Conservation (phyloP, 2,329 filamentous ascomycete genomes). For the Colletotrichum zoysiae region DNA sequence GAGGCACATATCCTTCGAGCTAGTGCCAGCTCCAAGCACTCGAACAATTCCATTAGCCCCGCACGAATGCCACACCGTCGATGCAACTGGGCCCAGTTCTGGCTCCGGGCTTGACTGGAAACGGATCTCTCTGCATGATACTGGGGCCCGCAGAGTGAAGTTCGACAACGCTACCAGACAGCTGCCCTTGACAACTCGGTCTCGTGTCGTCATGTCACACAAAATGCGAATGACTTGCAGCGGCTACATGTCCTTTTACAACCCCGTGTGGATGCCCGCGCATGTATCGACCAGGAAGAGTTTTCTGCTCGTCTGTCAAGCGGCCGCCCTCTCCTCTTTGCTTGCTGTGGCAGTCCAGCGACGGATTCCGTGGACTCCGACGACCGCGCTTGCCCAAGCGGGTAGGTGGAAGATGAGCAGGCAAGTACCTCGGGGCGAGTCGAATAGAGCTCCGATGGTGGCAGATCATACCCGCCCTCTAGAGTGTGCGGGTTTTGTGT, state of each 20-base stretch:
- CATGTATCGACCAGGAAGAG: slow-evolving; percentile 27
- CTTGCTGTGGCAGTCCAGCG: not conserved
- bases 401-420: slow-evolving; percentile 13
- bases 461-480: slow-evolving; percentile 29
- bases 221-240: slow-evolving; percentile 41
- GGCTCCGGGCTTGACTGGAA: slow-evolving; percentile 33
- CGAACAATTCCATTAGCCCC: slow-evolving; percentile 27
- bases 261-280: slow-evolving; percentile 23
- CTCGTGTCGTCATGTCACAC: slow-evolving; percentile 36
- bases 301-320: slow-evolving; percentile 15
- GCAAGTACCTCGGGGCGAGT: not conserved
- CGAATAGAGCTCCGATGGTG: slow-evolving; percentile 2
- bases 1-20: slow-evolving; percentile 11
- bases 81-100: slow-evolving; percentile 37
- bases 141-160: slow-evolving; percentile 20
- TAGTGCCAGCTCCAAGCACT: slow-evolving; percentile 19
- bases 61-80: slow-evolving; percentile 29
- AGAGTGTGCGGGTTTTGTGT: slow-evolving; percentile 30
- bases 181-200: slow-evolving; percentile 16
- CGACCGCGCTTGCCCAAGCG: slow-evolving; percentile 8
- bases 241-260: slow-evolving; percentile 25
- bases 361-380: not conserved
- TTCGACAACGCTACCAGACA: slow-evolving; percentile 16
- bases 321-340: slow-evolving; percentile 29
- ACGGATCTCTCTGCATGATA: slow-evolving; percentile 32